These are phyloP conservation scores for Aspergillus terreus DNA, from an alignment of 2,329 filamentous ascomycete genomes.

Conservation along the genomic window DNA sequence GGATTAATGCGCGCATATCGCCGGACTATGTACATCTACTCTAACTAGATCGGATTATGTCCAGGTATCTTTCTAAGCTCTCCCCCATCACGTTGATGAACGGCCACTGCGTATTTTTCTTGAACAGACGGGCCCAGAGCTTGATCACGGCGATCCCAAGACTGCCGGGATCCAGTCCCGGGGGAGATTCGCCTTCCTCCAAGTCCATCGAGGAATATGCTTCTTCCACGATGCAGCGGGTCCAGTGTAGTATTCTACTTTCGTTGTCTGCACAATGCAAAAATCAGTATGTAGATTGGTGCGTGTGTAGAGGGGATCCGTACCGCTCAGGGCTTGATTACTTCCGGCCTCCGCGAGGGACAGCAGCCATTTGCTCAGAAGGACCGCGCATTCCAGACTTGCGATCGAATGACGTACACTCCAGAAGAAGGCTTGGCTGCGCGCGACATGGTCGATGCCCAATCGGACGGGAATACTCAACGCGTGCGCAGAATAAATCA, in stretches of 20 bases:
- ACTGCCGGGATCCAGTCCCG: constrained; percentile 22
- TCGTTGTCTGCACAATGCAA: constrained; percentile 23
- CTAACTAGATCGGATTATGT: constrained; percentile 18
- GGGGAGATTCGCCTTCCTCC: constrained; percentile 21
- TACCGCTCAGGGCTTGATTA: constrained; percentile 27
- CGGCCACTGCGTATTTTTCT: constrained; percentile 31
- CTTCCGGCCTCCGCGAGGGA: constrained; percentile 24
- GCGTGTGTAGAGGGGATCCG: not conserved
- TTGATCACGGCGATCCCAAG: constrained; percentile 27
- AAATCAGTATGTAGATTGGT: not conserved
- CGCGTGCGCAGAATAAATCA: constrained; percentile 66
- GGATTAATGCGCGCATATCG: no score
- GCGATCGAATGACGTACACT: constrained; percentile 34
- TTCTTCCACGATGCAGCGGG: constrained; percentile 30
- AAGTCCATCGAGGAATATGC: constrained; percentile 30
- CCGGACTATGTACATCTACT: not conserved
- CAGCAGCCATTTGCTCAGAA: constrained; percentile 46
- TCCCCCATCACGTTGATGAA: constrained; percentile 31
- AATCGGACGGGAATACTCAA: constrained; percentile 53
- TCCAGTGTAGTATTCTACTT: constrained; percentile 29
- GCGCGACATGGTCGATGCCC: constrained; percentile 34
- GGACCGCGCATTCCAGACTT: constrained; percentile 36
- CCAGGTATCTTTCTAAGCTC: constrained; percentile 27
- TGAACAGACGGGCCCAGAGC: constrained; percentile 30
- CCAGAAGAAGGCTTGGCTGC: constrained; percentile 37